Evolutionary conservation across 2,329 filamentous ascomycete species (phyloP), one percentile per base, ranked within the genome.

Genomic region (Pestalotiopsis sp.): DNA sequence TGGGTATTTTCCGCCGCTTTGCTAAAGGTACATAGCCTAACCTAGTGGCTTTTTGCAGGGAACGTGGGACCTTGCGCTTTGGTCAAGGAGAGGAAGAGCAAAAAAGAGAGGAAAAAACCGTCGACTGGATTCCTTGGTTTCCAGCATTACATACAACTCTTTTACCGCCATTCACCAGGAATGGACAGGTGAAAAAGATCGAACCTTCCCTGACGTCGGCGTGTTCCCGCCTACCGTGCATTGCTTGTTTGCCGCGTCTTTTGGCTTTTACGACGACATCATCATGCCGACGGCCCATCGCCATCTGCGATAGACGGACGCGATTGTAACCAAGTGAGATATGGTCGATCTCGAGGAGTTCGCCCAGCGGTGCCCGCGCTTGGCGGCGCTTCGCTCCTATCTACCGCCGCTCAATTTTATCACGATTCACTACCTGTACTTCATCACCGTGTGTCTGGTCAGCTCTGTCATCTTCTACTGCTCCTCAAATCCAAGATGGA

Each of bases 351-450:
- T 14, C n/a, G 17, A 20, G 6, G 59, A 12, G 11, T 20, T 62
- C 3, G 11, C 27, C 17, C 59, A 4, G 31, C 59, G 59, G 4
- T 39, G 11, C 36, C 59, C 59, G 59, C 59, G 2, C 31, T 39
- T 62, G 59, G 59, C 59, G 4, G 69, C 63, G 45, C 49, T 69
- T 27, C 71, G 60, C 67, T 71, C 74, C 20, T 77, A 75, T 67
- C 61, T 83, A 9, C 84, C 84, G 11, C 81, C 83, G 4, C 77
- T 89, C 70, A 90, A 90, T 72, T 91, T 88, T 76, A 86, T 91
- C 73, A 89, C 87, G 2, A 73, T 92, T 5, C 91, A 93, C 75
- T 92, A 92, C 79, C 76, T 84, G 65, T 93, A 92, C 79, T 93
- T 93, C 76, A 82, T 91, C 70, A 69, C 80, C 12, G 85, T 85